These are phyloP conservation scores for Magnaporthiopsis incrustans DNA, from an alignment of 2,329 filamentous ascomycete genomes.

Conservation along the genomic window DNA sequence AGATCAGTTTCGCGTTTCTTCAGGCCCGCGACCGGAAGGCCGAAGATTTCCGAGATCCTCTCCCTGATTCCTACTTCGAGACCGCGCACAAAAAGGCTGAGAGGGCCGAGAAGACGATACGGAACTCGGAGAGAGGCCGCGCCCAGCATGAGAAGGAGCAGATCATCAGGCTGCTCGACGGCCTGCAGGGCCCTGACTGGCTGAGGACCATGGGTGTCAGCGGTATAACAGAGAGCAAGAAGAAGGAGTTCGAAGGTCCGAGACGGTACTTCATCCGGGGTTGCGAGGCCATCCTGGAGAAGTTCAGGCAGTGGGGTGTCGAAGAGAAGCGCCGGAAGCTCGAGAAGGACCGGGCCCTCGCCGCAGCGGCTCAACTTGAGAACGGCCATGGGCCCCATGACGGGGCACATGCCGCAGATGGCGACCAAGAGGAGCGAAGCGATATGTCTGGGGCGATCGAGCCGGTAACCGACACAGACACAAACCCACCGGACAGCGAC, in stretches of 20 bases:
- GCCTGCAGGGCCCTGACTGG: slow-evolving; percentile 88
- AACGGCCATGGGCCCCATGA: slow-evolving; percentile 11
- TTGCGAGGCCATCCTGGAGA: slow-evolving; percentile 72
- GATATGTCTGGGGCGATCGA: neutral
- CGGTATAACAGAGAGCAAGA: slow-evolving; percentile 74
- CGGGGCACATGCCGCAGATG: neutral
- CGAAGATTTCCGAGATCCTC: slow-evolving; percentile 37
- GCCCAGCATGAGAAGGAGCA: slow-evolving; percentile 61
- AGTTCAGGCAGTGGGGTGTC: slow-evolving; percentile 80
- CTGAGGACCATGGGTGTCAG: slow-evolving; percentile 84
- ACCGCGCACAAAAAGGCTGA: slow-evolving; percentile 50
- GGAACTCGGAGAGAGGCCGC: slow-evolving; percentile 55
- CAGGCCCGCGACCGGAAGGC: slow-evolving; percentile 37
- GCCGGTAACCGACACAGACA: slow-evolving; percentile 20
- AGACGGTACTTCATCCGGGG: slow-evolving; percentile 78
- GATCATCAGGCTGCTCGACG: slow-evolving; percentile 62
- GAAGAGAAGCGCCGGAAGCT: slow-evolving; percentile 79
- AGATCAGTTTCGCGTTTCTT: slow-evolving; percentile 47
- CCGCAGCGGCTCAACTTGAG: slow-evolving; percentile 24
- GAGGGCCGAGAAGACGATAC: slow-evolving; percentile 51
- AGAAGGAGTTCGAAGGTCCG: slow-evolving; percentile 79
- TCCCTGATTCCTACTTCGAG: slow-evolving; percentile 48
- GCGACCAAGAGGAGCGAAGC: slow-evolving; percentile 15
- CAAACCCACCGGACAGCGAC: slow-evolving; percentile 56
- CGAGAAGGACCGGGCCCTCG: slow-evolving; percentile 60